Percentiles rank a stretch among this genome's conserved stretches.
These are phyloP conservation scores for Jacaranda copaia DNA, from an alignment of 257 asterid genomes.

Conservation along the genomic window DNA sequence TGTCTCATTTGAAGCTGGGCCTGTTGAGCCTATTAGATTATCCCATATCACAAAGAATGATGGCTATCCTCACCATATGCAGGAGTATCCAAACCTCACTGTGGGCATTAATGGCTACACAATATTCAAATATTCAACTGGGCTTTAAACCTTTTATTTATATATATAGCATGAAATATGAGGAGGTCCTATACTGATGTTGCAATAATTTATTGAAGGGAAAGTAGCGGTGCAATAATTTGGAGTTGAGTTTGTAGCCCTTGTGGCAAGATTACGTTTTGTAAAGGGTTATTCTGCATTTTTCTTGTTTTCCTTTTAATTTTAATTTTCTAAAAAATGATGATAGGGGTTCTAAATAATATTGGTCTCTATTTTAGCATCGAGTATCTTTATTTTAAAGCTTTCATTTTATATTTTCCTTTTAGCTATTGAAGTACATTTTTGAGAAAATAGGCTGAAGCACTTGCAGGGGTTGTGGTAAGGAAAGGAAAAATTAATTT, in stretches of 20 bases:
- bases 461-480: neutral
- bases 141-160: conserved; percentile 49
- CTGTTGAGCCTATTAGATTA: too few relatives aligned
- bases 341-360: conserved; percentile 37
- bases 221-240: conserved; percentile 35
- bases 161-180: conserved; percentile 8
- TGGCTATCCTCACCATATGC: conserved; percentile 57
- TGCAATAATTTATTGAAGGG: conserved; percentile 39
- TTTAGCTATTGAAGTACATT: too few relatives aligned
- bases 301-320: too few relatives aligned
- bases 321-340: too few relatives aligned
- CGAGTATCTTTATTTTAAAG: conserved; percentile 3
- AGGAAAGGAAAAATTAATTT: too few relatives aligned
- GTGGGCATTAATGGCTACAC: conserved; percentile 67
- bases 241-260: conserved; percentile 43
- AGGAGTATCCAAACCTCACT: conserved; percentile 60
- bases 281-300: conserved; percentile 39
- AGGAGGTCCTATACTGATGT: conserved; percentile 25
- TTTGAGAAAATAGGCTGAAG: neutral
- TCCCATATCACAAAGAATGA: too few relatives aligned
- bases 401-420: neutral
- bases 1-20: too few relatives aligned
- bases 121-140: conserved; percentile 75
- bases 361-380: conserved; percentile 34
- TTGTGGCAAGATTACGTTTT: conserved; percentile 35